Evolutionary conservation across 441 rosid species (phyloP), one percentile per base, ranked within the genome.

Genomic region (Adansonia madagascariensis): DNA sequence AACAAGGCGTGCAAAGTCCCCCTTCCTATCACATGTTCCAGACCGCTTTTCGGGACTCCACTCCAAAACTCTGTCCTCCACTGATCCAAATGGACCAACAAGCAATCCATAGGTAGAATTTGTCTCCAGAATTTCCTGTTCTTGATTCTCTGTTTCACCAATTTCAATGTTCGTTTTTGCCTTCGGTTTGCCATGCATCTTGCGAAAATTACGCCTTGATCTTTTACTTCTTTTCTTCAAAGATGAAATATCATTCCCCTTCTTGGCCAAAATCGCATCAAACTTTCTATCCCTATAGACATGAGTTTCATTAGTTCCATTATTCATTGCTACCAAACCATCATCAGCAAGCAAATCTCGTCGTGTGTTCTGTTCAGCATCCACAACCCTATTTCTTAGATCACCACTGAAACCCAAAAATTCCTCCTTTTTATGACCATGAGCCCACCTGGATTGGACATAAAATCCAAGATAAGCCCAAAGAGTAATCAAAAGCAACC

Each of bases 381-480:
- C 85, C 70, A 84, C 74, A 76, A 46, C 69, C 35, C 22, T 81
- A 80, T 76, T 85, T 24, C 84, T 77, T 44, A 76, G 79, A 81
- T 82, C 86, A 69, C 88, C 91, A 63, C 90, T 88, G 82, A 95
- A 94, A 31, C 89, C 94, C 20, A 89, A 84, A 82, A 90, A 89
- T 41, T 91, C 84, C 47, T 94, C 92, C 76, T 85, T 84, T 77
- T 93, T 90, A 87, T 90, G 85, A 74, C 90, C 97, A 83, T 95
- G 99, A 76, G 98, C 98, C 99, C 99, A 95, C 81, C 89, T 86
- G 61, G 99, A 95, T 87, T 95, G 99, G 20, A 94, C 91, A 77
- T 90, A 94, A 78, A 95, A 95, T 43, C 97, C 99, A 79, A 95
- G 95, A 82, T 91, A 94, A 68, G 98, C 81, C 96, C 98, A 94